Evolutionary conservation across 768 basidiomycete genomes (phyloP).

Genomic region (Panellus pusillus): DNA sequence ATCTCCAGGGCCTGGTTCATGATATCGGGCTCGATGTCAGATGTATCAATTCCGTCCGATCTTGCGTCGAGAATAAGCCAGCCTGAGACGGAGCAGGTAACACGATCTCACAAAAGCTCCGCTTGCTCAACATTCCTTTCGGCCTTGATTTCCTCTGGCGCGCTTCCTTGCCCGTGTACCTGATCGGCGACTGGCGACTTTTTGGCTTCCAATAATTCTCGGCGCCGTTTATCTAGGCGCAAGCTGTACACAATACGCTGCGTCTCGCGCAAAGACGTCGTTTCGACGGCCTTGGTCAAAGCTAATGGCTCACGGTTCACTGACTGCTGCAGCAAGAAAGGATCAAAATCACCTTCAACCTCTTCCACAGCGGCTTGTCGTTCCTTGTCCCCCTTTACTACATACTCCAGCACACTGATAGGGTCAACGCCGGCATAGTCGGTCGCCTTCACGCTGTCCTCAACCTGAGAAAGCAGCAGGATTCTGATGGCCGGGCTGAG

Average conservation of each 20-base stretch:
- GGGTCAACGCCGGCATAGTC: slow-evolving; percentile 21
- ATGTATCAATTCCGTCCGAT: slow-evolving; percentile 22
- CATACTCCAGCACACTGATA: slow-evolving; percentile 38
- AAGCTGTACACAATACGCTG: slow-evolving; percentile 31
- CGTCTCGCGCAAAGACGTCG: slow-evolving; percentile 21
- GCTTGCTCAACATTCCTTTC: slow-evolving; percentile 41
- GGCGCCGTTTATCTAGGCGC: slow-evolving; percentile 28
- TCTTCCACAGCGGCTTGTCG: slow-evolving; percentile 33
- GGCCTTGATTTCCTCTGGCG: slow-evolving; percentile 47
- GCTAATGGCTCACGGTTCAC: slow-evolving; percentile 18
- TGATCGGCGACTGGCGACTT: slow-evolving; percentile 51
- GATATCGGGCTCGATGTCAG: slow-evolving; percentile 27
- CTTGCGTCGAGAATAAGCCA: slow-evolving; percentile 22
- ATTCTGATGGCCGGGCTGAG: slow-evolving; percentile 42
- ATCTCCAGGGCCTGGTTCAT: slow-evolving; percentile 20
- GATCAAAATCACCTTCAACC: slow-evolving; percentile 25
- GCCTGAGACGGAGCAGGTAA: slow-evolving; percentile 14
- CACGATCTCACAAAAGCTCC: slow-evolving; percentile 31
- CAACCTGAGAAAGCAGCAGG: slow-evolving; percentile 42
- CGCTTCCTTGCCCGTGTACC: slow-evolving; percentile 60
- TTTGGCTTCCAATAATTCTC: slow-evolving; percentile 37
- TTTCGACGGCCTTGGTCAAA: slow-evolving; percentile 30
- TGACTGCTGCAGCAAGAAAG: not conserved
- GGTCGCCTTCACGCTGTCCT: slow-evolving; percentile 22
- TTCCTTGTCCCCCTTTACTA: slow-evolving; percentile 43